A percentile compares a stretch with the other conserved stretches of the same genome.
phyloP scores from a whole-genome alignment of 352 stramenopile species.

The Globisporangium solare region DNA sequence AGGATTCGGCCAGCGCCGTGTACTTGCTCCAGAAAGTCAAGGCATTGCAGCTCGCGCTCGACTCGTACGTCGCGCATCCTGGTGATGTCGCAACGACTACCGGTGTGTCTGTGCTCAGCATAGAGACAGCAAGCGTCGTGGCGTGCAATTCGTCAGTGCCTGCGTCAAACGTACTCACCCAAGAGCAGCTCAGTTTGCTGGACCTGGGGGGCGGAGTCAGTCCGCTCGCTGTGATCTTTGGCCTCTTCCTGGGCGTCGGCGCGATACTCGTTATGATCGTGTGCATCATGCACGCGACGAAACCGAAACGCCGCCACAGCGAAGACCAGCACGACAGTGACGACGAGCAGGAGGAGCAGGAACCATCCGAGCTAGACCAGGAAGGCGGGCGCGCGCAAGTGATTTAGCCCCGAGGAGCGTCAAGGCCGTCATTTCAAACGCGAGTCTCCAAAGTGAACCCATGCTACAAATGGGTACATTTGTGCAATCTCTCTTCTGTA shows the following conservation, averaged over 20 bases:
- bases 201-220: conserved; percentile 11
- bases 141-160: conserved; percentile 10
- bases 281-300: conserved; percentile 19
- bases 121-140: not conserved
- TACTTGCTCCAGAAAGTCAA: conserved; percentile 11
- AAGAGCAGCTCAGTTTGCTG: conserved; percentile 16
- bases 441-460: not conserved
- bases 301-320: conserved; percentile 10
- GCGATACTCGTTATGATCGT: conserved; percentile 20
- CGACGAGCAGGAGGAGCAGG: conserved; percentile 1
- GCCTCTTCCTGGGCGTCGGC: conserved; percentile 12
- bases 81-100: not conserved
- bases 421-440: not conserved
- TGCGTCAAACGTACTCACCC: conserved; percentile 5
- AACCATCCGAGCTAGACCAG: not conserved
- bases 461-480: not conserved
- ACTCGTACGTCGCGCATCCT: conserved; percentile 2
- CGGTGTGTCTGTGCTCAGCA: conserved; percentile 3
- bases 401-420: not conserved
- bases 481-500: too few relatives aligned
- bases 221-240: conserved; percentile 14
- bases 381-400: conserved; percentile 10
- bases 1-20: conserved; percentile 1
- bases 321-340: conserved; percentile 6
- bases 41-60: conserved; percentile 13